A percentile compares a stretch with the other conserved stretches of the same genome.
These are phyloP conservation scores for Coemansia sp. DNA, from an alignment of 192 early-diverging fungal species.

Conservation along the genomic window DNA sequence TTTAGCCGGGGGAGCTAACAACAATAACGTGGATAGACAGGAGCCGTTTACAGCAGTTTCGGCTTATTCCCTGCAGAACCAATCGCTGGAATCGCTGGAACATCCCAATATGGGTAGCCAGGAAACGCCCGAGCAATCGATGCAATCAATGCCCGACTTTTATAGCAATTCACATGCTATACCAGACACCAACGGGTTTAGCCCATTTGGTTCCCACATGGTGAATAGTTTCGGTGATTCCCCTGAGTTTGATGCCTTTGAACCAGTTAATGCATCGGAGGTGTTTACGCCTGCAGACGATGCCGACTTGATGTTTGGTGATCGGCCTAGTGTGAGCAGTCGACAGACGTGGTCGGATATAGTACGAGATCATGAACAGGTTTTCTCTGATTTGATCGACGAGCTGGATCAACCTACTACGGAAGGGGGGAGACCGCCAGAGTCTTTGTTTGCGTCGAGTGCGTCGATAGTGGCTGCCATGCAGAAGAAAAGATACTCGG, in stretches of 20 bases:
- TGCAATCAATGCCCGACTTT: slow-evolving; percentile 3
- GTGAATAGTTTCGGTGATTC: slow-evolving; percentile 27
- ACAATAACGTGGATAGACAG: neutral
- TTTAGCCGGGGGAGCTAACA: neutral
- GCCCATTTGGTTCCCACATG: slow-evolving; percentile 6
- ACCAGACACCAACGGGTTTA: neutral
- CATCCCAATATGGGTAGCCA: slow-evolving; percentile 54
- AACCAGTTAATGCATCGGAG: neutral
- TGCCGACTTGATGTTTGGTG: slow-evolving; percentile 36
- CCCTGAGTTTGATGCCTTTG: neutral
- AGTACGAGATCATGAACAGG: slow-evolving; percentile 42
- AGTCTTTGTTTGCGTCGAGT: slow-evolving; percentile 48
- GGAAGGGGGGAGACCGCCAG: slow-evolving; percentile 23
- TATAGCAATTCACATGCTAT: neutral
- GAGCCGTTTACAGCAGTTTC: neutral
- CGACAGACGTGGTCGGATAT: slow-evolving; percentile 37
- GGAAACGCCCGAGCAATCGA: slow-evolving; percentile 21
- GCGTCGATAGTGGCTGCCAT: slow-evolving; percentile 43
- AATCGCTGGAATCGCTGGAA: slow-evolving; percentile 42
- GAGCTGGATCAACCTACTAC: neutral
- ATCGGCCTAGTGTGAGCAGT: slow-evolving; percentile 15
- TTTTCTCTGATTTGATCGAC: slow-evolving; percentile 34
- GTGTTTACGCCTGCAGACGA: slow-evolving; percentile 15
- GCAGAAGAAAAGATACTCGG: neutral
- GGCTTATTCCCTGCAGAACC: slow-evolving; percentile 6